Evolutionary conservation across 192 early-diverging fungal species (phyloP), one percentile per base, ranked within the genome.

Genomic region (Coemansia furcata): DNA sequence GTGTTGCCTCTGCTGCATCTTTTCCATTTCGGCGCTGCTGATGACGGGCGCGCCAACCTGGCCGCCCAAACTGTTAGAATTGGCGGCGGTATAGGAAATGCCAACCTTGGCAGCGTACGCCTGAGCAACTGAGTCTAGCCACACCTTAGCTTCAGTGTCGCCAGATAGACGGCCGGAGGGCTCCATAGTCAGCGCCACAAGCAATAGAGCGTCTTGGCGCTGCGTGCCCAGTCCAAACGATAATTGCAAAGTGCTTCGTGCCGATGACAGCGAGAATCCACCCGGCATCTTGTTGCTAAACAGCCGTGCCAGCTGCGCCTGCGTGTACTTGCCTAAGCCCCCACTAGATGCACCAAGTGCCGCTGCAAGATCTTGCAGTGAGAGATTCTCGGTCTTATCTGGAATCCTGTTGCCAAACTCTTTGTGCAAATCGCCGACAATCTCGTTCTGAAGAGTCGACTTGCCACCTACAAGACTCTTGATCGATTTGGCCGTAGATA

Each of bases 401-500:
- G 94, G 92, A 59, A 94, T 84, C 59, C 83, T 87, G 57, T 81
- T 86, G 66, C 88, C 89, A 85, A 98, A 95, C 78, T 98, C 96
- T 68, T 93, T 95, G 62, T 91, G 92, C 46, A 98, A 80, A 72
- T 96, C 95, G 77, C 95, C 96, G 55, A 98, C 83, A 43, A 98
- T 94, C 67, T 98, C 96, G 85, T 98, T 98, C 73, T 98, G 95
- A 19, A 98, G 86, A 42, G 93, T 97, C 14, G 91, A 92, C 80
- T 94, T 94, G 69, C 92, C 91, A 47, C 90, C 92, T 44, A 94
- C 90, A 29, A 95, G 85, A 61, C 92, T 92, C 83, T 94, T 64
- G 14, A 65, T 66, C 49, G 88, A 86, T 78, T 77, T 94, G 65
- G 77, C 72, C 37, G 88, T 69, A 36, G 92, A 85, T 55, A 97